A percentile compares a stretch with the other conserved stretches of the same genome.
Evolutionary conservation across 305 asterid species (phyloP).

Genomic region (Ilex paraguariensis): DNA sequence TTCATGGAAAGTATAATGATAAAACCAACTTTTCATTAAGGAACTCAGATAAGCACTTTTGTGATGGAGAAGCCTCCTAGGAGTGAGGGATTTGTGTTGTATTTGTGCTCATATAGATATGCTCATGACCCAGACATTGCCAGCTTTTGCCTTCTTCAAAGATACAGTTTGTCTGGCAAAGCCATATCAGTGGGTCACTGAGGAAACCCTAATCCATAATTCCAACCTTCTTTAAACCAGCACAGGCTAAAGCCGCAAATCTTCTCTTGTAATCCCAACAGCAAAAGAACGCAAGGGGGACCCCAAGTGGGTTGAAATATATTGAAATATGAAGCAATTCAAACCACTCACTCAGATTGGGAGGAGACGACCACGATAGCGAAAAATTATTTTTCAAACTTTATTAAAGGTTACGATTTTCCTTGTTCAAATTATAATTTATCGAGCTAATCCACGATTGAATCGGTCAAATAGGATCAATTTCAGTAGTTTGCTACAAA

Average conservation of each 20-base stretch:
- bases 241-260: background rate
- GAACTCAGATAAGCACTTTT: constrained; percentile 50
- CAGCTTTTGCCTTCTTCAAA: constrained; percentile 23
- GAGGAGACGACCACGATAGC: too few relatives aligned
- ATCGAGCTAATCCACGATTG: too few relatives aligned
- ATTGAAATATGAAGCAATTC: too few relatives aligned
- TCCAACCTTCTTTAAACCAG: background rate
- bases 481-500: too few relatives aligned
- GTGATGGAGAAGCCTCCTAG: constrained; percentile 57
- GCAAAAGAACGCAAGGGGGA: constrained; percentile 9
- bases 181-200: constrained; percentile 16
- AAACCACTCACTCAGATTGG: too few relatives aligned
- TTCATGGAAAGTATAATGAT: constrained; percentile 62
- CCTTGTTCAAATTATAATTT: too few relatives aligned
- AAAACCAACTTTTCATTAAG: constrained; percentile 51
- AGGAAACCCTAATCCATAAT: too few relatives aligned
- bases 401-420: background rate
- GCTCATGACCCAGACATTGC: constrained; percentile 11
- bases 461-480: too few relatives aligned
- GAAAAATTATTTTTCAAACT: too few relatives aligned
- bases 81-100: constrained; percentile 44
- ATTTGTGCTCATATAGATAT: constrained; percentile 7
- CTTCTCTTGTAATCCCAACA: background rate
- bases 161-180: constrained; percentile 17
- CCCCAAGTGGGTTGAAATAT: background rate